A percentile compares a stretch with the other conserved stretches of the same genome.
These are phyloP conservation scores for Dichotomocladium elegans DNA, from an alignment of 371 early-diverging fungal species.

Conservation along the genomic window DNA sequence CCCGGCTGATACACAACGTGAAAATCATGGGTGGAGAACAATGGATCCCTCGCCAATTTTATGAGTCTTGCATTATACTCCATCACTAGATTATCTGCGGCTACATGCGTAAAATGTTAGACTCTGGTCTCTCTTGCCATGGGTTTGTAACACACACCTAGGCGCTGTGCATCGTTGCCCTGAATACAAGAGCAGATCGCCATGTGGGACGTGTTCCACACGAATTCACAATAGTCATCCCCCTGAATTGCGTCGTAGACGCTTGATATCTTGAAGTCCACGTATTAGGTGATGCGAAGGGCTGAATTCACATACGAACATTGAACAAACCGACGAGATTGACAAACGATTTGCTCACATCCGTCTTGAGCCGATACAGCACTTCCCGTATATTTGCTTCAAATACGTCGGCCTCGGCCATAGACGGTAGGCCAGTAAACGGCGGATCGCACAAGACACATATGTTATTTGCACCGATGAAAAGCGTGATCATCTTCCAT, in stretches of 20 bases:
- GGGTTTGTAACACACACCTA: conserved; percentile 29
- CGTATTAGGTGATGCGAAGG: background rate
- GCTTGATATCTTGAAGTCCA: conserved; percentile 47
- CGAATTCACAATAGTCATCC: conserved; percentile 51
- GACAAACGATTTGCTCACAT: conserved; percentile 51
- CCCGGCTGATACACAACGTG: conserved; percentile 62
- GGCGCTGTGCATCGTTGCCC: conserved; percentile 36
- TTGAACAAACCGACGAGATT: conserved; percentile 58
- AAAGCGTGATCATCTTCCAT: conserved; percentile 65
- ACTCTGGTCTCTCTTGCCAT: background rate
- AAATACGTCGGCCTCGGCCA: conserved; percentile 48
- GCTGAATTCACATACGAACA: conserved; percentile 38
- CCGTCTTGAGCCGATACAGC: conserved; percentile 31
- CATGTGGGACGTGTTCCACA: conserved; percentile 47
- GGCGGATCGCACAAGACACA: conserved; percentile 53
- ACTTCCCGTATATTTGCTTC: conserved; percentile 37
- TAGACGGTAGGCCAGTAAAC: conserved; percentile 24
- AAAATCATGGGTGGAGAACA: conserved; percentile 35
- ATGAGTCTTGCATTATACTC: conserved; percentile 57
- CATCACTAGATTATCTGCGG: conserved; percentile 48
- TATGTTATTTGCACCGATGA: conserved; percentile 71
- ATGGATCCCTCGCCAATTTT: conserved; percentile 41
- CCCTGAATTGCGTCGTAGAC: conserved; percentile 59
- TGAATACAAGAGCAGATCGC: conserved; percentile 55
- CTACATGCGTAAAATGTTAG: conserved; percentile 16